Base-by-base conservation (phyloP, 352 stramenopile species). In the Globisporangium radiosum region DNA sequence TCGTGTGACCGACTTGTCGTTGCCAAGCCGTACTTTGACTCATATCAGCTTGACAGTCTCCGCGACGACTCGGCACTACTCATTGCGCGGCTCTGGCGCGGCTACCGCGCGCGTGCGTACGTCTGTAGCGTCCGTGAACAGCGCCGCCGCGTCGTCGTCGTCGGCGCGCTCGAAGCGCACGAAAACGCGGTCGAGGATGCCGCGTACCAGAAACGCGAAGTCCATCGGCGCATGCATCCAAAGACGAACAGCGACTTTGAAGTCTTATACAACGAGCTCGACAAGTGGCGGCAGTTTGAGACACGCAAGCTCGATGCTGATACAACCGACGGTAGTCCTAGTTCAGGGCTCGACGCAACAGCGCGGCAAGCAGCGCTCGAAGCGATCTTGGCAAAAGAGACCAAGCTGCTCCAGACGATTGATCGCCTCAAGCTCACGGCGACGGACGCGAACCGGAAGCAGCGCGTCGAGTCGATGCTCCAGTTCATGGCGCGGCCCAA, bases 251-350 rank as follows among this genome's bases (percentile, higher is more conserved):
- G 64, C 25, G 87, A 96, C 61, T 97, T 97, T 73, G 87, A 97
- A 64, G 71, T 97, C 39, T 66, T 98, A 0, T 98, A 97, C 75
- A 97, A 97, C 65, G 93, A 98, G 52, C 76, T 98, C 36, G 90
- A 97, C 52, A 90, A 88, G 50, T 98, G 93, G 92, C 73, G 92
- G 14, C 73, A 94, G 60, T 68, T 87, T 7, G 92, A 97, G 64
- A 92, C 78, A 3, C 89, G 86, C 9, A 86, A 89, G 56, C 61
- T 90, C 5, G 63, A 85, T 5, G 73, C 85, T 8, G 69, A 87
- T 36, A 7, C 50, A 19, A n/a, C n/a, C n/a, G n/a, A n/a, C n/a
- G n/a, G n/a, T n/a, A n/a, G n/a, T n/a, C n/a, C n/a, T n/a, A n/a
- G n/a, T n/a, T n/a, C n/a, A n/a, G 44, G 61, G 5, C 47, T 90